Conservation (phyloP, 176 grass and related monocot genomes). For the Thinopyrum elongatum region DNA sequence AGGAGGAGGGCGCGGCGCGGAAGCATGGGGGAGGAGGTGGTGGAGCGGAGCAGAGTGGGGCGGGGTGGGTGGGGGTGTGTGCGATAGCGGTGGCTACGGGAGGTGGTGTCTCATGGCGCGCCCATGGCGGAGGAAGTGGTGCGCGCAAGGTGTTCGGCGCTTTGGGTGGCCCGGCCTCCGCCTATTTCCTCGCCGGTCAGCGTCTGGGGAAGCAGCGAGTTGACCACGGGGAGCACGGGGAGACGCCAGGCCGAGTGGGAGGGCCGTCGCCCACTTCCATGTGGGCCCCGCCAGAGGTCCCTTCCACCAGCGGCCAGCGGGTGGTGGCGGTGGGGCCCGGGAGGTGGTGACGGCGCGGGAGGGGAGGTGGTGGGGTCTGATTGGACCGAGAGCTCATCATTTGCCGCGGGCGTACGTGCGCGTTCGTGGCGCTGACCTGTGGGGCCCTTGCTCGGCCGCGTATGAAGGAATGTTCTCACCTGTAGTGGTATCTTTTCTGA, state of each 20-base stretch:
- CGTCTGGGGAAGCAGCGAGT: slow-evolving; percentile 14
- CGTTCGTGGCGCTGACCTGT: neutral
- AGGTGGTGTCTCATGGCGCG: slow-evolving; percentile 34
- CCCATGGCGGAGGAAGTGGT: slow-evolving; percentile 34
- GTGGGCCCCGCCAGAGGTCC: neutral
- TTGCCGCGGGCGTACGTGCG: neutral
- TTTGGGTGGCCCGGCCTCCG: slow-evolving; percentile 10
- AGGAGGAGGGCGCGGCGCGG: slow-evolving; percentile 24
- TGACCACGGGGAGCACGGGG: slow-evolving; percentile 37
- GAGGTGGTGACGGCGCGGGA: neutral
- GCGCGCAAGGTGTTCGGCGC: slow-evolving; percentile 21
- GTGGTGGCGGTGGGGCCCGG: neutral
- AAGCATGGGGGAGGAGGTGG: slow-evolving; percentile 40
- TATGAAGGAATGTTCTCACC: neutral
- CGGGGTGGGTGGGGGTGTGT: slow-evolving; percentile 24
- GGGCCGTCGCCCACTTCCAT: neutral
- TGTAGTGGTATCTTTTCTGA: neutral
- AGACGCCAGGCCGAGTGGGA: neutral
- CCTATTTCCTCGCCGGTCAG: slow-evolving; percentile 30
- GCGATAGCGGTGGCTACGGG: neutral
- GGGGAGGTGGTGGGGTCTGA: slow-evolving; percentile 2
- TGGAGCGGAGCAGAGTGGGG: slow-evolving; percentile 10
- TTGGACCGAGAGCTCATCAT: neutral
- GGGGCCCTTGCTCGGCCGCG: neutral
- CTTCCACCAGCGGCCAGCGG: neutral